Evolutionary conservation across 306 rosid species (phyloP), one percentile per base, ranked within the genome.

Genomic region (Canavalia ensiformis): DNA sequence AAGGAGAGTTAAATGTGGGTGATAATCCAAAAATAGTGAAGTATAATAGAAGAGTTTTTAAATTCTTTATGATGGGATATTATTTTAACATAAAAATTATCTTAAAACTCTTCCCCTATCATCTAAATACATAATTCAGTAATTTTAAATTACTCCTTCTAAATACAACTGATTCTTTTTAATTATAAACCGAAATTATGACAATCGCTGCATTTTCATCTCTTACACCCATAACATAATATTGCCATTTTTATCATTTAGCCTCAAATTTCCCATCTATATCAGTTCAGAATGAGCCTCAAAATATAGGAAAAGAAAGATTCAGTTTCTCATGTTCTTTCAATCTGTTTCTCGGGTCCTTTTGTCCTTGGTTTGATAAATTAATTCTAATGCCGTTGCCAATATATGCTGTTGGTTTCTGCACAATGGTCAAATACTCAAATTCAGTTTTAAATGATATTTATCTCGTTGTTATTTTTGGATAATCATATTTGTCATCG

Each of bases 111-210:
- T 18, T 18, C 25, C 25, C 25, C 25, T 18, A 18, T 18, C 25
- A 18, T 18, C 25, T 18, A 18, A 18, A 18, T 18, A 18, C 25
- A 18, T 18, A 18, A 18, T 18, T 18, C 25, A 18, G 25, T 18
- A 18, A 18, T 18, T 18, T 18, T 18, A 18, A 18, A 18, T 18
- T 18, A 18, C 25, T 18, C 25, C 25, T 18, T 18, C 25, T 18
- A 18, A 18, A 18, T 18, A 18, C 25, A 18, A 18, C 25, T 18
- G 25, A 18, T 18, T 18, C 25, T 18, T 18, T 18, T 18, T 57
- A 65, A 10, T 77, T 77, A 28, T 37, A 34, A 5, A 25, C 65
- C 81, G 51, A 35, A 51, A 28, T 37, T 44, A 28, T 52, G 62
- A 66, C 52, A 34, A 50, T 1, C 12, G 25, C 28, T 6, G 4